A percentile compares a stretch with the other conserved stretches of the same genome.
Conservation (phyloP, 192 early-diverging fungal genomes). For the Ramicandelaber brevisporus region DNA sequence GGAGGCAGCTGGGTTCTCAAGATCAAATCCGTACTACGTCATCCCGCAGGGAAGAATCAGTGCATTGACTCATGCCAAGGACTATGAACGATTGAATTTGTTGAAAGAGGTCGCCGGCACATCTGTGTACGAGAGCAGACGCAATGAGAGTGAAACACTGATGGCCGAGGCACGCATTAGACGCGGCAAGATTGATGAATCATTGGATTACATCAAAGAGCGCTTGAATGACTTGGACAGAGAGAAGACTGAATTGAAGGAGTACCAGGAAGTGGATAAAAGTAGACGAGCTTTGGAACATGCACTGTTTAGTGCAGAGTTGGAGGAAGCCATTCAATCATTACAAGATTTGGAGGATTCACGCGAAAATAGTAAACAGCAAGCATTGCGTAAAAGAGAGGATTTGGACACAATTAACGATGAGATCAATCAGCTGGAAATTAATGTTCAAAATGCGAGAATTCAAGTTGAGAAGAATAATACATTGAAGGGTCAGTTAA, state of each 20-base stretch:
- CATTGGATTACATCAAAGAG: constrained; percentile 68
- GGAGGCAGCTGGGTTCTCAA: constrained; percentile 87
- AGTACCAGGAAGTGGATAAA: constrained; percentile 66
- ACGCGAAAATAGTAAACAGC: not conserved
- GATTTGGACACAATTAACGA: constrained; percentile 41
- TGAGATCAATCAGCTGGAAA: constrained; percentile 19
- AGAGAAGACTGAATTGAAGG: constrained; percentile 78
- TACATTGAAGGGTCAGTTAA: constrained; percentile 18
- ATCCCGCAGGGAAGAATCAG: constrained; percentile 89
- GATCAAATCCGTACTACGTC: constrained; percentile 96
- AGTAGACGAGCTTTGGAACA: constrained; percentile 76
- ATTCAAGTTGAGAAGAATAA: constrained; percentile 8
- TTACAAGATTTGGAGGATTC: constrained; percentile 3
- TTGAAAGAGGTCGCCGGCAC: constrained; percentile 98
- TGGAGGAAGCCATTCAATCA: constrained; percentile 50
- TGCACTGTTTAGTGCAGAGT: constrained; percentile 77
- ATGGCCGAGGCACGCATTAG: constrained; percentile 73
- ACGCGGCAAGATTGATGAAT: constrained; percentile 66
- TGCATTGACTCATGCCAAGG: constrained; percentile 82
- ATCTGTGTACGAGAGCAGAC: constrained; percentile 74
- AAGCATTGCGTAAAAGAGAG: no score
- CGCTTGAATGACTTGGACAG: constrained; percentile 68
- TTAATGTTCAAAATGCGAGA: no score
- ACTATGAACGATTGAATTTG: constrained; percentile 61
- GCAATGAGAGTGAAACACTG: constrained; percentile 71